Percentiles rank a stretch among this genome's conserved stretches.
These are phyloP conservation scores for Zygotorulaspora sp. DNA, from an alignment of 805 yeast species.

Conservation along the genomic window DNA sequence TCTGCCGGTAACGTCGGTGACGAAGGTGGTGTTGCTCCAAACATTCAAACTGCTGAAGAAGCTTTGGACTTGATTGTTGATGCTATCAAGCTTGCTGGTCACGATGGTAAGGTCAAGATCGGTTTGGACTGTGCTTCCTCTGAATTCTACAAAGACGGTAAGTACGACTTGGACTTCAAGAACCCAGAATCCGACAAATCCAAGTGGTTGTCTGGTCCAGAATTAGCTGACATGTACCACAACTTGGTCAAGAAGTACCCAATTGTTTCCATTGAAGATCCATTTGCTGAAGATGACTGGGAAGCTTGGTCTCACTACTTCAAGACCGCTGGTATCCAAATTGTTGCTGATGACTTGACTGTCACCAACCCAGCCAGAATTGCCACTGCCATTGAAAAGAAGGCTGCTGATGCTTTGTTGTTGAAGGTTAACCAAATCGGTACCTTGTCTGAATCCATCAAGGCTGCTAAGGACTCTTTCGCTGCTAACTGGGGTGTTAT, in stretches of 20 bases:
- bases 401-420: constrained; percentile 90
- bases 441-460: constrained; percentile 90
- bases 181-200: constrained; percentile 87
- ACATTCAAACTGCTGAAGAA: constrained; percentile 90
- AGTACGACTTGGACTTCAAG: constrained; percentile 98
- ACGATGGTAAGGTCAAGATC: constrained; percentile 86
- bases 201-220: constrained; percentile 85
- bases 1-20: constrained; percentile 99
- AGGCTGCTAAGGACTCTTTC: constrained; percentile 94
- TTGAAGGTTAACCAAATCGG: constrained; percentile 99
- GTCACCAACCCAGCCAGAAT: constrained; percentile 97
- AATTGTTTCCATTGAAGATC: constrained; percentile 97
- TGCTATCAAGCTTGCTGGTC: constrained; percentile 92
- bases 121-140: constrained; percentile 97
- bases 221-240: constrained; percentile 81
- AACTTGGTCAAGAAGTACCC: constrained; percentile 85
- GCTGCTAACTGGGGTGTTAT: constrained; percentile 99
- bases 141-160: constrained; percentile 95
- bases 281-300: constrained; percentile 99
- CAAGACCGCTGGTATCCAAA: constrained; percentile 71
- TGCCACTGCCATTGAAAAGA: constrained; percentile 92
- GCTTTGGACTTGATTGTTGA: constrained; percentile 90
- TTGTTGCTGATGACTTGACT: constrained; percentile 97
- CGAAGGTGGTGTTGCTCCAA: constrained; percentile 99
- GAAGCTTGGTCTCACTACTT: constrained; percentile 92